Percentiles rank a stretch among this genome's conserved stretches.
Evolutionary conservation across 106 monocot genomes (phyloP).

Genomic region (Phalaenopsis aphrodite): DNA sequence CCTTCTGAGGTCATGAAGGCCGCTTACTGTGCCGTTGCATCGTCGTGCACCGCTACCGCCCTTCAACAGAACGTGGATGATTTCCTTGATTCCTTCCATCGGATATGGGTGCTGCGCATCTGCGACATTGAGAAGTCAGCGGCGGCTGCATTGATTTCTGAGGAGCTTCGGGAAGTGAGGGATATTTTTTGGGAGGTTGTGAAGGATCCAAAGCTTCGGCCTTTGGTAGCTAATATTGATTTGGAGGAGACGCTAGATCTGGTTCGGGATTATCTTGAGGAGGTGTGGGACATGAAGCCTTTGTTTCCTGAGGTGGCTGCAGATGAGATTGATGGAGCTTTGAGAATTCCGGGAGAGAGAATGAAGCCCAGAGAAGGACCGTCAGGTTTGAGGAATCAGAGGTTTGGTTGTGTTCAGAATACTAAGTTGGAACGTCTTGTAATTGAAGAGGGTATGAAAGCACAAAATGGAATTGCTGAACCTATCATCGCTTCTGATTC

Average conservation of each 20-base stretch:
- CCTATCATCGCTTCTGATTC: not conserved
- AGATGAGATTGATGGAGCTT: not conserved
- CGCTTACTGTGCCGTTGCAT: slow-evolving; percentile 5
- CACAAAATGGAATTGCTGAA: not conserved
- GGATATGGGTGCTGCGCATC: slow-evolving; percentile 2
- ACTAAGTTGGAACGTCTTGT: not conserved
- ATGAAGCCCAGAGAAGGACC: not conserved
- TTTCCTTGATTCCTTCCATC: not conserved
- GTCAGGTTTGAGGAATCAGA: not conserved
- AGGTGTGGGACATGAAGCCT: slow-evolving; percentile 5
- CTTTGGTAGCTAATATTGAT: not conserved
- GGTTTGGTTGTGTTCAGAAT: not conserved
- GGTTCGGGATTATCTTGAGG: slow-evolving; percentile 5
- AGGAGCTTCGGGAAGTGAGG: slow-evolving; percentile 8
- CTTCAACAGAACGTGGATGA: not conserved
- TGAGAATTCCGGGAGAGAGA: not conserved
- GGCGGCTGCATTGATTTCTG: not conserved
- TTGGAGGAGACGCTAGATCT: slow-evolving; percentile 4
- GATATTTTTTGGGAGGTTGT: slow-evolving; percentile 4
- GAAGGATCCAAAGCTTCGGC: not conserved
- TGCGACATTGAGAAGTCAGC: slow-evolving; percentile 5
- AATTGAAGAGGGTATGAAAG: not conserved
- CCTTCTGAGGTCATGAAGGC: slow-evolving; percentile 4
- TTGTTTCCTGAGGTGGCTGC: not conserved
- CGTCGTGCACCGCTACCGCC: not conserved